phyloP scores from a whole-genome alignment of 768 basidiomycete genomes.

The Calocybe gangraenosa region DNA sequence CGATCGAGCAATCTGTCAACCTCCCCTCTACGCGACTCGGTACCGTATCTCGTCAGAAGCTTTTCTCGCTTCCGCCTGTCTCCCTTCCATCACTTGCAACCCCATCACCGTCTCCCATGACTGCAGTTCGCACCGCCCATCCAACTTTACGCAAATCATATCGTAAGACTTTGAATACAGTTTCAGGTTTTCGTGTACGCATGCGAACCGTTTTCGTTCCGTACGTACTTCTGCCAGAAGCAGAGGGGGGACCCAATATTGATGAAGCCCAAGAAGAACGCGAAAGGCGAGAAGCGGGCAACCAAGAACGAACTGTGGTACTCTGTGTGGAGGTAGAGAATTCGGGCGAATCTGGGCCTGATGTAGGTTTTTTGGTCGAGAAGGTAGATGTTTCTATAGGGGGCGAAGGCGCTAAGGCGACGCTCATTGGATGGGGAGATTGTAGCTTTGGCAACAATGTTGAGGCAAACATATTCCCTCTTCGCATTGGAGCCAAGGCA shows the following conservation, averaged over 20 bases:
- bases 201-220: conserved; percentile 96
- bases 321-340: conserved; percentile 93
- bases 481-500: conserved; percentile 64
- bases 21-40: conserved; percentile 75
- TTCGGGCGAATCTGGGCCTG: conserved; percentile 55
- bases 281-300: conserved; percentile 61
- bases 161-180: conserved; percentile 71
- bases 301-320: conserved; percentile 80
- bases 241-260: conserved; percentile 21
- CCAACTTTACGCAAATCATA: conserved; percentile 84
- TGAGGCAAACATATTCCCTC: conserved; percentile 57
- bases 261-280: conserved; percentile 45
- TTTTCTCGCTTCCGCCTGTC: conserved; percentile 58
- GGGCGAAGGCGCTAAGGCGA: conserved; percentile 52
- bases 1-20: conserved; percentile 30
- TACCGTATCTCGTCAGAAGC: conserved; percentile 57
- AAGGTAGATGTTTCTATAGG: conserved; percentile 71
- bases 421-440: conserved; percentile 53
- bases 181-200: conserved; percentile 82
- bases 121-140: conserved; percentile 41
- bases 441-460: conserved; percentile 41
- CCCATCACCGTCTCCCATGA: conserved; percentile 48
- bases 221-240: conserved; percentile 64
- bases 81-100: conserved; percentile 36
- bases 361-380: conserved; percentile 72